Evolutionary conservation across 2,329 filamentous ascomycete species (phyloP), one percentile per base, ranked within the genome.

Genomic region (Penicillium sp.): DNA sequence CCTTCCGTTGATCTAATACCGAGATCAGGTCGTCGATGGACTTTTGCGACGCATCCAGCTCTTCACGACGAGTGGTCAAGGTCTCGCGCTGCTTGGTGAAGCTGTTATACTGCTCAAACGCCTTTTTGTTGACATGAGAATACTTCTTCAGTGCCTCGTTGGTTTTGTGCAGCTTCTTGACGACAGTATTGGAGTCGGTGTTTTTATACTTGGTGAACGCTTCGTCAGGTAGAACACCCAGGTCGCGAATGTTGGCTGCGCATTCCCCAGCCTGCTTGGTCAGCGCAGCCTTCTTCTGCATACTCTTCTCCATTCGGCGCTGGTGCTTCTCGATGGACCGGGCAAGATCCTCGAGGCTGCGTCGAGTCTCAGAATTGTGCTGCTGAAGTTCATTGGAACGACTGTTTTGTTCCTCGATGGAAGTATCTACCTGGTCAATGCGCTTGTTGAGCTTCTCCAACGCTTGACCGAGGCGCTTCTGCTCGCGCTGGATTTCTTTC

Each of bases 81-180:
- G 88, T 88, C 56, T 96, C 92, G 51, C 95, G 88, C 73, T 97
- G 91, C 44, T 87, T 89, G 7, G 93, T 97, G 71, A 97, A 99
- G 75, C 87, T 96, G 76, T 93, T 95, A 78, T 97, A 99, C 72
- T 99, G 94, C 74, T 99, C 95, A 68, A 97, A 96, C 0, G 94
- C 94, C 76, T 99, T 97, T 78, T 97, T 99, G 83, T 99, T 99
- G 76, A 99, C 92, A 66, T 97, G 91, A 49, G 91, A 91, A 76
- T 94, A 97, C 70, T 97, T 96, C 77, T 97, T 97, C 48, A 97
- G 80, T 0, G 89, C 86, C 63, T 96, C 90, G 58, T 96, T 95
- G 66, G 93, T 91, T 67, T 92, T 95, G 75, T 94, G 91, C 20
- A 97, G 84, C 50, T 87, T 86, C 65, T 82, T 83, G 46, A 81